These are phyloP conservation scores for Actinomortierella ambigua DNA, from an alignment of 371 early-diverging fungal species.

Conservation along the genomic window DNA sequence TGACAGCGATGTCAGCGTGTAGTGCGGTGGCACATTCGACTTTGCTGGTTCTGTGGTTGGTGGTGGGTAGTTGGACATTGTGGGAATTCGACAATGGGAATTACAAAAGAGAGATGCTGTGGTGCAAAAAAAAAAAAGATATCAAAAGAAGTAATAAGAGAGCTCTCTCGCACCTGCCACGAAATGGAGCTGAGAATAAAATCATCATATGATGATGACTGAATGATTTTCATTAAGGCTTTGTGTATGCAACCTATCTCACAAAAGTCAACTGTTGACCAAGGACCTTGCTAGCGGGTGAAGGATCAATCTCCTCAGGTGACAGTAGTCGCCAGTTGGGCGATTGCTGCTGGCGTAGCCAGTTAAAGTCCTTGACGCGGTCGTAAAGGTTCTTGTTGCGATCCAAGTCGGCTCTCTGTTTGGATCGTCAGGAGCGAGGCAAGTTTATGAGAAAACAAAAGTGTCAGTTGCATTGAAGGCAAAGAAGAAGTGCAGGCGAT, in stretches of 20 bases:
- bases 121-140: no score
- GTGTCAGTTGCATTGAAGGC: not conserved
- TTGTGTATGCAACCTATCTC: no score
- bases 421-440: not conserved
- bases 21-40: slow-evolving; percentile 33
- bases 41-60: not conserved
- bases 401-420: slow-evolving; percentile 46
- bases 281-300: no score
- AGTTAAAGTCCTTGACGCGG: slow-evolving; percentile 84
- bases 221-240: no score
- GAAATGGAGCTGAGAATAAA: no score
- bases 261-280: no score
- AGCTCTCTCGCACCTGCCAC: no score
- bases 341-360: slow-evolving; percentile 77
- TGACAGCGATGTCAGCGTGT: slow-evolving; percentile 62
- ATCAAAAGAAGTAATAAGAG: no score
- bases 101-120: no score
- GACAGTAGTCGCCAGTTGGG: slow-evolving; percentile 71
- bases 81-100: no score
- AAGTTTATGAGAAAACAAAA: not conserved
- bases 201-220: no score
- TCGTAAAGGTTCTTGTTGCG: slow-evolving; percentile 53
- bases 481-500: not conserved
- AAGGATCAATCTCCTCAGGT: slow-evolving; percentile 6
- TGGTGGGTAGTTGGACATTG: not conserved